These are phyloP conservation scores for Epichloe festucae DNA, from an alignment of 2,329 filamentous ascomycete species.

Conservation along the genomic window DNA sequence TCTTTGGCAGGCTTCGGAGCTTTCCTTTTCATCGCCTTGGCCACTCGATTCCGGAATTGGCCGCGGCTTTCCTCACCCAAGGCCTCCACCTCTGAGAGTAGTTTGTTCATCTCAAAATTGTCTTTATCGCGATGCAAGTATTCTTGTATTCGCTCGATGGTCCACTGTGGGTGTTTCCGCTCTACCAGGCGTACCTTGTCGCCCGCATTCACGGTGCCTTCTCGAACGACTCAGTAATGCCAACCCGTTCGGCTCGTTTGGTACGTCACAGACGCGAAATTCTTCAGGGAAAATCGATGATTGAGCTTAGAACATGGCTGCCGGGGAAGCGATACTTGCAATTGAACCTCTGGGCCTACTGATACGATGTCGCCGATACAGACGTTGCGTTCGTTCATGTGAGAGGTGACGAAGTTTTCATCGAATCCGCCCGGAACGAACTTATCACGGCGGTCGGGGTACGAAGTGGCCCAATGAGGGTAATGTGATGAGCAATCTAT, in stretches of 20 bases:
- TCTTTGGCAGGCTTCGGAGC: slow-evolving; percentile 12
- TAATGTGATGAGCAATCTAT: slow-evolving; percentile 50
- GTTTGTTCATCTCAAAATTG: slow-evolving; percentile 37
- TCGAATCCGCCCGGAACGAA: slow-evolving; percentile 50
- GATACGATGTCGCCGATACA: slow-evolving; percentile 51
- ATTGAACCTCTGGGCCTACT: slow-evolving; percentile 35
- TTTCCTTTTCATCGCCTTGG: slow-evolving; percentile 26
- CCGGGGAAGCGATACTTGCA: slow-evolving; percentile 48
- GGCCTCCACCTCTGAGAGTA: slow-evolving; percentile 36
- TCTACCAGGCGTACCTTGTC: slow-evolving; percentile 44
- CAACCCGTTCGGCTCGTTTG: slow-evolving; percentile 47
- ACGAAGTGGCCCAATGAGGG: slow-evolving; percentile 36
- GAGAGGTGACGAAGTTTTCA: slow-evolving; percentile 46
- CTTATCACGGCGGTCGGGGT: slow-evolving; percentile 34
- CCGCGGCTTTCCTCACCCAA: slow-evolving; percentile 36
- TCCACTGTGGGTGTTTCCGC: slow-evolving; percentile 45
- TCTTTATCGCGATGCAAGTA: slow-evolving; percentile 43
- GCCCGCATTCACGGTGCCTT: slow-evolving; percentile 41
- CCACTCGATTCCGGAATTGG: slow-evolving; percentile 38
- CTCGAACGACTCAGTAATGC: slow-evolving; percentile 49
- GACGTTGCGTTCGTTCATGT: slow-evolving; percentile 50
- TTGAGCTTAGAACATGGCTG: slow-evolving; percentile 56
- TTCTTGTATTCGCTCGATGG: slow-evolving; percentile 48
- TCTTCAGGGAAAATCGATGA: slow-evolving; percentile 49
- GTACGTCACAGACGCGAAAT: slow-evolving; percentile 47